These are phyloP conservation scores for Climacium dendroides DNA, from an alignment of 225 moss, liverwort and hornwort genomes.

Conservation along the genomic window DNA sequence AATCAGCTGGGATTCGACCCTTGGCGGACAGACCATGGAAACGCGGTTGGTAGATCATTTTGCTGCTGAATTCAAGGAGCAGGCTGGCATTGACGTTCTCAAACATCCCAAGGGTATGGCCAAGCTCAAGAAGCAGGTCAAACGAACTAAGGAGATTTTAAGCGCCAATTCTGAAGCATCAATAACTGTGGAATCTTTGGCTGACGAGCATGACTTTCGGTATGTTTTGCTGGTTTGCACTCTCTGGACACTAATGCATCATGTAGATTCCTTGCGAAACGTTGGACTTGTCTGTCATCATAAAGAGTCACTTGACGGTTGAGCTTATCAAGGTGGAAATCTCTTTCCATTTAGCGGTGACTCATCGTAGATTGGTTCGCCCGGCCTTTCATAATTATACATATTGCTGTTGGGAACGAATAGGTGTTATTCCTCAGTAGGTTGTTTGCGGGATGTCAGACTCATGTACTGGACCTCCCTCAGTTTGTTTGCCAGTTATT, in stretches of 20 bases:
- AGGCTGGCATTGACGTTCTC: constrained; percentile 69
- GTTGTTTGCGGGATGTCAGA: not conserved
- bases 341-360: not conserved
- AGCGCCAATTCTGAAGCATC: constrained; percentile 93
- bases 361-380: not conserved
- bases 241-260: not conserved
- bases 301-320: not conserved
- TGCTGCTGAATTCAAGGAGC: constrained; percentile 66
- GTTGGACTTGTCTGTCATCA: not conserved
- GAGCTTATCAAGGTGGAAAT: not conserved
- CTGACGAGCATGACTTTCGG: constrained; percentile 89
- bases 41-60: constrained; percentile 77
- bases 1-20: constrained; percentile 75
- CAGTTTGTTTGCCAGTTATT: not conserved
- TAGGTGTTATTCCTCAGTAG: not conserved
- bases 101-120: constrained; percentile 92
- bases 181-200: constrained; percentile 83
- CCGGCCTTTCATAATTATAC: not conserved
- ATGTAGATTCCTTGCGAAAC: not conserved
- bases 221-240: constrained; percentile 4
- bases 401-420: not conserved
- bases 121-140: constrained; percentile 97
- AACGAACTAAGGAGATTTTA: constrained; percentile 89
- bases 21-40: constrained; percentile 92
- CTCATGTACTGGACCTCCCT: not conserved